Percentiles rank a stretch among this genome's conserved stretches.
Evolutionary conservation across 2,329 filamentous ascomycete genomes (phyloP).

Genomic region (Alternaria dauci): DNA sequence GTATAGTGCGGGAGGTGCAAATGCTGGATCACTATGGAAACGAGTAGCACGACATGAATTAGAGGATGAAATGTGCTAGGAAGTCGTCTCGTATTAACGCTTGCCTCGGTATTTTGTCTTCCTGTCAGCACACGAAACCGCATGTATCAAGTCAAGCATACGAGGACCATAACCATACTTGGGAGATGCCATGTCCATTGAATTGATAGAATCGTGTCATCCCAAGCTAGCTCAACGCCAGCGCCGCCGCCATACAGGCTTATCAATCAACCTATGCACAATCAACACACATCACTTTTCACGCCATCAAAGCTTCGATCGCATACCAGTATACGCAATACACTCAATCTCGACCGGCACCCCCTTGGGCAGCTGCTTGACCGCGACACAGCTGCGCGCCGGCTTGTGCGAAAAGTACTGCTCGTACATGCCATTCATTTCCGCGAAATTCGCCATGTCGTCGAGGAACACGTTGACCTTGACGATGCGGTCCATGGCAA

Average conservation of each 20-base stretch:
- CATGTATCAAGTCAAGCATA: not conserved
- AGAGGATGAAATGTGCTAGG: not conserved
- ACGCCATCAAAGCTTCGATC: conserved; percentile 30
- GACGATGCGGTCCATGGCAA: conserved; percentile 79
- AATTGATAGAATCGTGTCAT: not conserved
- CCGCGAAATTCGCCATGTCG: conserved; percentile 87
- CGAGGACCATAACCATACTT: not conserved
- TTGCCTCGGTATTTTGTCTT: not conserved
- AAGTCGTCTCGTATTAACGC: not conserved
- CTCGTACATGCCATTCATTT: conserved; percentile 86
- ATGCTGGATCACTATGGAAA: no score
- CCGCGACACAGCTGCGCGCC: conserved; percentile 87
- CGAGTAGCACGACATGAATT: no score
- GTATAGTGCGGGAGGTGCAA: no score
- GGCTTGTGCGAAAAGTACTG: conserved; percentile 85
- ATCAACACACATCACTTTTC: conserved; percentile 14
- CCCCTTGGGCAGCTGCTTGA: conserved; percentile 85
- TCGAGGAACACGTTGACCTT: conserved; percentile 85
- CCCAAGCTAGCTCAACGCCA: no score
- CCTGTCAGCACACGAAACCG: not conserved
- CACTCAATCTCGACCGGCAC: conserved; percentile 91
- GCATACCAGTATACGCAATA: conserved; percentile 67
- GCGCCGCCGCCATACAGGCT: no score
- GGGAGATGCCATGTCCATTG: not conserved
- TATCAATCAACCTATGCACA: conserved; percentile 18